Base-by-base conservation (phyloP, 345 rosid species). In the Rhodomyrtus tomentosa region DNA sequence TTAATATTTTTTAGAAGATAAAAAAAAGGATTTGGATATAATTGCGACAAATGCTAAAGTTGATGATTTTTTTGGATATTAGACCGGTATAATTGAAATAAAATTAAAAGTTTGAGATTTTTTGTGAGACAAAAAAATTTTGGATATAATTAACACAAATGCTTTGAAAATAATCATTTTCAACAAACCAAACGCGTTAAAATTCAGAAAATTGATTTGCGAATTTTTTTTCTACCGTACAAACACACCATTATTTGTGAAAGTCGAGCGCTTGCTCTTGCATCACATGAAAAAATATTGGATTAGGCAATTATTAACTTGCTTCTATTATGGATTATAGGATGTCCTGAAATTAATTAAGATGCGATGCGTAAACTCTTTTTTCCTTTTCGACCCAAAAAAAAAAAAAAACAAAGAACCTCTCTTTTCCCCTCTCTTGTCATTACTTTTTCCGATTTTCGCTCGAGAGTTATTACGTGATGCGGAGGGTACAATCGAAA, bases 251-350 rank as follows among this genome's bases (percentile, higher is more conserved):
- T 58, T 58, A 58, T 14, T 13, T 27, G 16, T 27, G 1, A 58
- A 58, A 18, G 72, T 27, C 0, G 10, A 6, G 29, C 29, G 38
- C 72, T 58, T 58, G 27, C 36, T 58, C 36, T n/a, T 13, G 38
- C 38, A 27, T 3, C 0, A 0, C 10, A n/a, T 0, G 0, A 5
- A 62, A 16, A 59, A 15, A 16, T 29, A 3, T 15, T 2, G 1
- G 20, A 62, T 62, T 15, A 16, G 16, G 32, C 7, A 7, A 16
- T 16, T 40, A 62, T 32, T 32, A 62, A 32, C 4, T 29, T 7
- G 7, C 24, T 7, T 32, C 5, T 16, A 15, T 3, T 62, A 62
- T 15, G 32, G 32, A 15, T 15, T 59, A 59, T 4, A 59, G 40
- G 40, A 29, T 29, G 9, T 18, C 21, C 38, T 1, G 38, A 27